Conservation (phyloP, 768 basidiomycete species). For the Rickenella mellea region DNA sequence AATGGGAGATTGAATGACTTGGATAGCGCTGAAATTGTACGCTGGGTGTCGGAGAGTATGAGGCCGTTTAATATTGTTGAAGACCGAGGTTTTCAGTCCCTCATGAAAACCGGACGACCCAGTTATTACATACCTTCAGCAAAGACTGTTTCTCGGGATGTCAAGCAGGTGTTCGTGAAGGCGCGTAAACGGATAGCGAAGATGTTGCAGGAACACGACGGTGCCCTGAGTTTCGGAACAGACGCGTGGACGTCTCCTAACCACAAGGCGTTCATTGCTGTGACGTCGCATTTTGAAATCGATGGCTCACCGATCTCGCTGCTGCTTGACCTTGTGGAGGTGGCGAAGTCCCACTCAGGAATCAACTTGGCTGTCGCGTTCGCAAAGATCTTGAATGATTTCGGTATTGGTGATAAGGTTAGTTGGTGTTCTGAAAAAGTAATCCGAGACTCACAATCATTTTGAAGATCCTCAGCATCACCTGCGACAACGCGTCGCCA, state of each 20-base stretch:
- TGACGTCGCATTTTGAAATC: slow-evolving; percentile 23
- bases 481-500: slow-evolving; percentile 24
- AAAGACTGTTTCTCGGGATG: slow-evolving; percentile 22
- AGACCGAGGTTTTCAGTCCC: slow-evolving; percentile 20
- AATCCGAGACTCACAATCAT: too few relatives aligned
- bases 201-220: slow-evolving; percentile 18
- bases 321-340: slow-evolving; percentile 28
- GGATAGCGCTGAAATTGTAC: slow-evolving; percentile 21
- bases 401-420: slow-evolving; percentile 25
- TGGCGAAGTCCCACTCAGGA: slow-evolving; percentile 28
- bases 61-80: slow-evolving; percentile 25
- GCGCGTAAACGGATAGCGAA: slow-evolving; percentile 14
- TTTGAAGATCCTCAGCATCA: slow-evolving; percentile 24
- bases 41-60: slow-evolving; percentile 24
- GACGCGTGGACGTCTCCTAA: slow-evolving; percentile 31
- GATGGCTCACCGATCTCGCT: slow-evolving; percentile 18
- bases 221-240: slow-evolving; percentile 21
- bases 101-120: slow-evolving; percentile 26
- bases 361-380: slow-evolving; percentile 25
- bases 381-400: slow-evolving; percentile 22
- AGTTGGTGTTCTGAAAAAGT: too few relatives aligned
- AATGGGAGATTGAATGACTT: too few relatives aligned
- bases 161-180: slow-evolving; percentile 18
- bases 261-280: slow-evolving; percentile 20
- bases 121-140: slow-evolving; percentile 24